Evolutionary conservation across 768 basidiomycete species (phyloP).

Genomic region (Gloeostereum incarnatum): DNA sequence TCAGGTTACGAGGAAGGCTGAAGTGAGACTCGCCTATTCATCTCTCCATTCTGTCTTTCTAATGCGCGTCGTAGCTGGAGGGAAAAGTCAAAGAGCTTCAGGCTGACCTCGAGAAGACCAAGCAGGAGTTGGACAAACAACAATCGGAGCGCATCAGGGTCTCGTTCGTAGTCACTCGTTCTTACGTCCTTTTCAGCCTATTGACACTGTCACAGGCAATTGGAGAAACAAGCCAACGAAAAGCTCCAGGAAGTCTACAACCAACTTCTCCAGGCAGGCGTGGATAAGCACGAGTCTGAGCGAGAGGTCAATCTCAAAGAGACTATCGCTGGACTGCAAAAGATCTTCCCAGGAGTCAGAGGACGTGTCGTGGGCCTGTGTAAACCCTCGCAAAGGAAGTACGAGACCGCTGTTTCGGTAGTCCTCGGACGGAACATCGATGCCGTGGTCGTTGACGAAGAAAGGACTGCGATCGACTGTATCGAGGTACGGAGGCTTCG

Average conservation of each 20-base stretch:
- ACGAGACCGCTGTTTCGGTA: conserved; percentile 85
- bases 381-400: conserved; percentile 88
- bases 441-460: conserved; percentile 92
- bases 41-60: neutral
- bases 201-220: conserved; percentile 43
- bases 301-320: conserved; percentile 80
- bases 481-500: conserved; percentile 63
- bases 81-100: conserved; percentile 46
- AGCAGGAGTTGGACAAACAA: conserved; percentile 77
- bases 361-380: conserved; percentile 92
- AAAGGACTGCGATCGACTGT: conserved; percentile 95
- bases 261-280: conserved; percentile 83
- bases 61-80: conserved; percentile 37
- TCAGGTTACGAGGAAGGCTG: conserved; percentile 42
- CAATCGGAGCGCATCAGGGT: conserved; percentile 78
- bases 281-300: conserved; percentile 82
- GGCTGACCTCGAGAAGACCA: conserved; percentile 51
- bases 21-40: conserved; percentile 40
- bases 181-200: neutral
- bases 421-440: conserved; percentile 93
- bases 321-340: conserved; percentile 71
- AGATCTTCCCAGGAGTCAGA: conserved; percentile 89
- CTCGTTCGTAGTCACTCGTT: conserved; percentile 37
- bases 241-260: conserved; percentile 76
- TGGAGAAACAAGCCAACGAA: conserved; percentile 88